Evolutionary conservation across 139 green algal genomes (phyloP), one percentile per base, ranked within the genome.

Genomic region (Mesotaenium endlicherianum): DNA sequence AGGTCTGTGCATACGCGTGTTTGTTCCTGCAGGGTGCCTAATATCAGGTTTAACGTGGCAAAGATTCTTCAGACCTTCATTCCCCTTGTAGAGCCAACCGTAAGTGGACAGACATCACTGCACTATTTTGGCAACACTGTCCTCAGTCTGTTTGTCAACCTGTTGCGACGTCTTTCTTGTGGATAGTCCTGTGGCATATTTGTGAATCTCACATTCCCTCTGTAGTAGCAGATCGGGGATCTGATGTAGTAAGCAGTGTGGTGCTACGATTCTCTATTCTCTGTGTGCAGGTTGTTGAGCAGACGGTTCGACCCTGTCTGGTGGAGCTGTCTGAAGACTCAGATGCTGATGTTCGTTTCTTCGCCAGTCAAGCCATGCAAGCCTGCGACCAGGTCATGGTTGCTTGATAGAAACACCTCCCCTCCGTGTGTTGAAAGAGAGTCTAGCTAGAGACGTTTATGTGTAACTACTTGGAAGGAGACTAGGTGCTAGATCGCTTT

Each of bases 261-360:
- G n/a, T n/a, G n/a, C n/a, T n/a, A n/a, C n/a, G n/a, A n/a, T n/a
- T n/a, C n/a, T n/a, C n/a, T n/a, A n/a, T n/a, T n/a, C n/a, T n/a
- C n/a, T n/a, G n/a, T n/a, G n/a, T 55, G 4, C 72, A 88, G 82
- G 77, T 89, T 47, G 87, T 97, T 14, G 90, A 95, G 80, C 81
- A 89, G 8, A 92, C 84, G 2, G 93, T 99, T 79, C 90, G 91
- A 75, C 96, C 96, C 0, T 93, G 89, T 78, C 90, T 99, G 47
- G 14, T 87, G 59, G 93, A 96, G 84, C 91, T 99, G 53, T 81
- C 82, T 34, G 91, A 94, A 26, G 96, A 99, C 68, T 0, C 45
- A 0, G 96, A 99, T 87, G 85, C 90, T 26, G 96, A 99, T 82
- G 96, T 99, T 17, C 90, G 92, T 30, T 99, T 96, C 86, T 99